Evolutionary conservation across 345 rosid species (phyloP), one percentile per base, ranked within the genome.

Genomic region (Linum trigynum): DNA sequence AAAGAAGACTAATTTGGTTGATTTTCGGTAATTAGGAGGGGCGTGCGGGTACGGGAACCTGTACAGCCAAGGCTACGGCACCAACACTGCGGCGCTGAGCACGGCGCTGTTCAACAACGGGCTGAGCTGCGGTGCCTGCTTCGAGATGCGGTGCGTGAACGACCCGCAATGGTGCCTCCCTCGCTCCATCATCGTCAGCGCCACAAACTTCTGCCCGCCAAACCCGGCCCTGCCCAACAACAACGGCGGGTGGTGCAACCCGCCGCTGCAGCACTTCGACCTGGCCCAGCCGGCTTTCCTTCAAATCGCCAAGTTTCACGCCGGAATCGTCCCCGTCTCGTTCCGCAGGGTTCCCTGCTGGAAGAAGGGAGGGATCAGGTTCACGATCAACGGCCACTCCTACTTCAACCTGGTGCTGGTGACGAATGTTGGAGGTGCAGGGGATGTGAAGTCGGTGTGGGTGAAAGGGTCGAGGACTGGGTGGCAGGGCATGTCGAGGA

Each of bases 201-300:
- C 75, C 10, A 72, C 75, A 1, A 72, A 72, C 14, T 84, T 80
- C 23, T 78, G 86, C 71, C 89, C 89, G 7, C 89, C 89, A 45
- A 82, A 82, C 77, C 70, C 57, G 41, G 79, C 81, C 53, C 55
- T 74, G 58, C 53, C 87, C n/a, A 79, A 81, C 53, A 67, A 83
- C 67, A 77, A 82, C 39, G 90, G 90, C 16, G 83, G 87, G 6
- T 83, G 90, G 90, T 85, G 90, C 69, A 85, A 82, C 60, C 85
- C 89, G 66, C 89, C 89, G 17, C 84, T 76, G 39, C 78, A 80
- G 41, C 89, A 85, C 71, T 85, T 80, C 38, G 90, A 85, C 63
- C 57, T 83, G 74, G 87, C 84, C n/a, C 59, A 77, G 67, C 85
- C 86, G 39, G 85, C 84, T 64, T 85, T 85, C 68, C 70, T 81